Percentiles rank a stretch among this genome's conserved stretches.
phyloP scores from a whole-genome alignment of 441 rosid genomes.

The Flueggea neowawraea region DNA sequence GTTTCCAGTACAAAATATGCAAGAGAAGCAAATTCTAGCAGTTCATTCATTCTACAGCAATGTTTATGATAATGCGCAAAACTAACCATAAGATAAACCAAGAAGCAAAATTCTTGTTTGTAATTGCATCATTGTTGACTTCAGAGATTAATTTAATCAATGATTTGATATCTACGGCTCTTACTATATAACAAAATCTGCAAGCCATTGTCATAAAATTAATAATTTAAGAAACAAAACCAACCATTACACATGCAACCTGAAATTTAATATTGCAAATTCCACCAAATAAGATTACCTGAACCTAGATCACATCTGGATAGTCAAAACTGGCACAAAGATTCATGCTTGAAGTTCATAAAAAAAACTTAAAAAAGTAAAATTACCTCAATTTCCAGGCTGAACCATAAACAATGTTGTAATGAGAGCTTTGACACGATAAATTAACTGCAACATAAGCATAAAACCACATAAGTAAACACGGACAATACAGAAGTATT shows the following conservation, averaged over 20 bases:
- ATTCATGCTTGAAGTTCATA: too few relatives aligned
- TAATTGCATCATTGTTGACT: conserved; percentile 19
- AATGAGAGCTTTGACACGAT: too few relatives aligned
- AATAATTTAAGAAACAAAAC: conserved; percentile 3
- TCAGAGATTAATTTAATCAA: conserved; percentile 6
- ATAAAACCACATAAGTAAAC: too few relatives aligned
- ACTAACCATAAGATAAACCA: not conserved
- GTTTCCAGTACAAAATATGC: not conserved
- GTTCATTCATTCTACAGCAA: not conserved
- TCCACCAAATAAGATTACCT: too few relatives aligned
- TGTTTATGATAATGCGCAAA: conserved; percentile 3
- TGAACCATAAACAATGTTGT: too few relatives aligned
- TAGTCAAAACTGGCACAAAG: too few relatives aligned
- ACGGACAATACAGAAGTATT: too few relatives aligned
- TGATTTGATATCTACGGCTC: conserved; percentile 6
- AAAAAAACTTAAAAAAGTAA: too few relatives aligned
- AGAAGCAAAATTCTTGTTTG: conserved; percentile 1
- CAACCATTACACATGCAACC: not conserved
- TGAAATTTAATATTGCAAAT: too few relatives aligned
- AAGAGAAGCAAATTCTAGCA: conserved; percentile 8
- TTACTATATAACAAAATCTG: conserved; percentile 3
- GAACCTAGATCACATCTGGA: too few relatives aligned
- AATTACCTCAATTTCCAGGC: too few relatives aligned
- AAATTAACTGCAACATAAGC: too few relatives aligned
- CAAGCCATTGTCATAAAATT: conserved; percentile 3